phyloP scores from a whole-genome alignment of 805 yeast genomes.

The Pichia nanzhaoensis region DNA sequence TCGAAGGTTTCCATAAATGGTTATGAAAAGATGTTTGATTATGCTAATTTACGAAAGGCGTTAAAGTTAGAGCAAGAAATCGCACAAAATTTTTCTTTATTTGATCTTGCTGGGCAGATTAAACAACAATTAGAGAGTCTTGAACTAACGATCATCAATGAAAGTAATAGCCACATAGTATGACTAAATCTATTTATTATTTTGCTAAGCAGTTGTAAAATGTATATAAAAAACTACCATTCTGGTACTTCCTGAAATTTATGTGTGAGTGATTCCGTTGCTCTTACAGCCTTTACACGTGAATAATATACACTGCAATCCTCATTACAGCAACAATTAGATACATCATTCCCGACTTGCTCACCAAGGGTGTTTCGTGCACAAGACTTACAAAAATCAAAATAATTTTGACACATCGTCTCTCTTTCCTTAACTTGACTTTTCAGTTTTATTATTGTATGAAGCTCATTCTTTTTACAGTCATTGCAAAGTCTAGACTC shows the following conservation, averaged over 20 bases:
- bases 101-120: neutral
- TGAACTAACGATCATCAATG: neutral
- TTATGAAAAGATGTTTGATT: conserved; percentile 34
- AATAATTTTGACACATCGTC: conserved; percentile 23
- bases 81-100: conserved; percentile 21
- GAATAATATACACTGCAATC: conserved; percentile 62
- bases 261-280: conserved; percentile 12
- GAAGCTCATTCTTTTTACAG: conserved; percentile 33
- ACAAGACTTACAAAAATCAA: conserved; percentile 23
- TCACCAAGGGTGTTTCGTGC: conserved; percentile 32
- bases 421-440: conserved; percentile 25
- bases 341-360: conserved; percentile 18
- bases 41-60: conserved; percentile 34
- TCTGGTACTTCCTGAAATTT: conserved; percentile 16
- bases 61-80: conserved; percentile 35
- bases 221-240: conserved; percentile 16
- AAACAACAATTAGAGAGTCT: neutral
- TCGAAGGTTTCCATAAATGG: conserved; percentile 40
- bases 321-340: conserved; percentile 44
- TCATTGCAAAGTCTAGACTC: conserved; percentile 27
- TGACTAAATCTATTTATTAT: neutral
- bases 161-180: neutral
- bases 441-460: conserved; percentile 30
- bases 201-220: no score
- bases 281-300: conserved; percentile 37